Percentiles rank a stretch among this genome's conserved stretches.
Evolutionary conservation across 257 asterid species (phyloP).

Genomic region (Handroanthus guayacan): DNA sequence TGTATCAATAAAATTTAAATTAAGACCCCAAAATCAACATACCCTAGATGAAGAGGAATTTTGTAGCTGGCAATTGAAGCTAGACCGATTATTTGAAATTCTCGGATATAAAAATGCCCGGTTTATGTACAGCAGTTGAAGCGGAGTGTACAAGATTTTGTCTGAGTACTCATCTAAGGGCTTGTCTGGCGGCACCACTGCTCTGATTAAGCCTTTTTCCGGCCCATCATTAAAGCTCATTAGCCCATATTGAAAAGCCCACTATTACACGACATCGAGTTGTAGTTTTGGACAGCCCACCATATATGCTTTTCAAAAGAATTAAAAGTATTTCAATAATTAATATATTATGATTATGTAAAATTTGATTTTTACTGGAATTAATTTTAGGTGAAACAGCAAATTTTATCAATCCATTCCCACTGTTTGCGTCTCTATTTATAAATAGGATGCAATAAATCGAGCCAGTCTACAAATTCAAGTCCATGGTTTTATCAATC

Average conservation of each 20-base stretch:
- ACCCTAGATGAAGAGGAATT: conserved; percentile 41
- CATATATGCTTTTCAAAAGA: too few species aligned
- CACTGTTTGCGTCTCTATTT: too few species aligned
- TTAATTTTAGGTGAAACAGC: too few species aligned
- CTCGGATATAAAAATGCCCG: conserved; percentile 31
- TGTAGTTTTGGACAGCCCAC: too few species aligned
- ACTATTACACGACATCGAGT: background rate
- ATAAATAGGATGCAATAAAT: too few species aligned
- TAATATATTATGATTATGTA: too few species aligned
- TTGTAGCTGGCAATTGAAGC: conserved; percentile 34
- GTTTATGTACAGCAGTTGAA: conserved; percentile 32
- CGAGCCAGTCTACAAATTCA: too few species aligned
- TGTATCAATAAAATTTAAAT: background rate
- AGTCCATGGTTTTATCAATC: too few species aligned
- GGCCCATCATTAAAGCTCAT: background rate
- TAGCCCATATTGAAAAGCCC: background rate
- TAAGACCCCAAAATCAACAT: conserved; percentile 31
- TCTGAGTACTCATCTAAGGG: background rate
- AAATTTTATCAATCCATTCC: too few species aligned
- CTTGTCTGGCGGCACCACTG: conserved; percentile 22
- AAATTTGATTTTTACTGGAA: too few species aligned
- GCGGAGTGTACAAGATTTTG: conserved; percentile 30
- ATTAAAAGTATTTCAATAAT: too few species aligned
- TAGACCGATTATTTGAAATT: conserved; percentile 36
- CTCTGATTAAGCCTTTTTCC: background rate